Percentiles rank a stretch among this genome's conserved stretches.
Conservation (phyloP, 257 asterid species). For the Penstemon newberryi region DNA sequence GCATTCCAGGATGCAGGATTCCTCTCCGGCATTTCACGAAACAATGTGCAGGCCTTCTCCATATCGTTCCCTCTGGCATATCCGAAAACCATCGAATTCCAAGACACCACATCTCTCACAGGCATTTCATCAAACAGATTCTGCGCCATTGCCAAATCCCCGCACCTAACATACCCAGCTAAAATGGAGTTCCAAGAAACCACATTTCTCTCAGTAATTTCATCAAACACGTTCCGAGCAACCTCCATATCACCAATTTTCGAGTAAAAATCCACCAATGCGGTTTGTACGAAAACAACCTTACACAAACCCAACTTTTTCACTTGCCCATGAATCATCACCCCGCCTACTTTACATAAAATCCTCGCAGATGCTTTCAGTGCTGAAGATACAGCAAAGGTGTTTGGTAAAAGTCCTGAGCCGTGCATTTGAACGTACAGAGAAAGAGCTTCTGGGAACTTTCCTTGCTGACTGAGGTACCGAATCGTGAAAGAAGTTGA, state of each 20-base stretch:
- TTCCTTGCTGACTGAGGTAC: conserved; percentile 60
- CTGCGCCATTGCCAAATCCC: conserved; percentile 59
- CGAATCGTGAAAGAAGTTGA: conserved; percentile 57
- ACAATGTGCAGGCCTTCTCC: conserved; percentile 63
- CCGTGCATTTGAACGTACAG: conserved; percentile 52
- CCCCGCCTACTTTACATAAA: conserved; percentile 43
- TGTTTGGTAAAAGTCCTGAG: conserved; percentile 54
- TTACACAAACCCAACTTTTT: conserved; percentile 58
- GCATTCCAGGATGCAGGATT: conserved; percentile 78
- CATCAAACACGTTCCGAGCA: conserved; percentile 68
- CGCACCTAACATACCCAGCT: conserved; percentile 59
- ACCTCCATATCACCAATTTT: conserved; percentile 62
- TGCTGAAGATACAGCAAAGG: conserved; percentile 69
- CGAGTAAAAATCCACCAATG: conserved; percentile 71
- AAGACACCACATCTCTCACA: conserved; percentile 60
- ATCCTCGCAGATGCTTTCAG: conserved; percentile 69
- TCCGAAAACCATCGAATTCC: conserved; percentile 79
- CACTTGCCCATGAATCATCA: conserved; percentile 67
- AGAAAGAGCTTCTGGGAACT: conserved; percentile 52
- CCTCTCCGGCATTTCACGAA: conserved; percentile 66
- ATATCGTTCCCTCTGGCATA: conserved; percentile 51
- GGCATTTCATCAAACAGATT: conserved; percentile 75
- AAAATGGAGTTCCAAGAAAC: conserved; percentile 86
- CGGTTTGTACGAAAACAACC: conserved; percentile 72
- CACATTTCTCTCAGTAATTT: conserved; percentile 56